A percentile compares a stretch with the other conserved stretches of the same genome.
These are phyloP conservation scores for Aspergillus melleus DNA, from an alignment of 2,329 filamentous ascomycete genomes.

Conservation along the genomic window DNA sequence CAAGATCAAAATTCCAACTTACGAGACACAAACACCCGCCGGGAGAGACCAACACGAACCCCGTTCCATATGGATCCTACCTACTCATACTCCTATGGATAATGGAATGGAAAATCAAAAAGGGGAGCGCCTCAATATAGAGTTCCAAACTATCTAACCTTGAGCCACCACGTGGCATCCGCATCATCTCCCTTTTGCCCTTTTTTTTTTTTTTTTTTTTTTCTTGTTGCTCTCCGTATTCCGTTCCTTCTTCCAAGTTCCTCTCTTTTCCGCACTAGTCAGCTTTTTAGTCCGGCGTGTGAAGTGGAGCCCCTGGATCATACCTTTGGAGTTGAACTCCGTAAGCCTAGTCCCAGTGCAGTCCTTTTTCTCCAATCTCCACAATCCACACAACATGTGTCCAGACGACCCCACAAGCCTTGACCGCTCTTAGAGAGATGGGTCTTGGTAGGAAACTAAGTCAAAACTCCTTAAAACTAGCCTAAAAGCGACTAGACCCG, in stretches of 20 bases:
- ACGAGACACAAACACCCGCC: no score
- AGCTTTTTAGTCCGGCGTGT: not conserved
- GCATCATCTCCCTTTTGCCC: not conserved
- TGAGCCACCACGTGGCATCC: slow-evolving; percentile 5
- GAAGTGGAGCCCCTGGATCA: not conserved
- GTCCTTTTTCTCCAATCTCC: not conserved
- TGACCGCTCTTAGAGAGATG: not conserved
- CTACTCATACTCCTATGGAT: no score
- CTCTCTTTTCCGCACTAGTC: not conserved
- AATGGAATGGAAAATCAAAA: not conserved
- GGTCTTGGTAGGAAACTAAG: not conserved
- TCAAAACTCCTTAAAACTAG: not conserved
- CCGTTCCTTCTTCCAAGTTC: not conserved
- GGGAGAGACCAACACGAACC: no score
- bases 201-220: not conserved
- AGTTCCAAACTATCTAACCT: slow-evolving; percentile 1
- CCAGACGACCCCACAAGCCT: not conserved
- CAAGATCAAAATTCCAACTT: not conserved
- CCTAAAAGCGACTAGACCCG: no score
- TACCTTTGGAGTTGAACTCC: no score
- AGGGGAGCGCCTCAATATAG: not conserved
- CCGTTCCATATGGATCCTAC: no score
- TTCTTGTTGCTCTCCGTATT: not conserved
- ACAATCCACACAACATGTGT: not conserved
- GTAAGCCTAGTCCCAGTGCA: no score